These are phyloP conservation scores for Leccinum variicolor DNA, from an alignment of 768 basidiomycete species.

Conservation along the genomic window DNA sequence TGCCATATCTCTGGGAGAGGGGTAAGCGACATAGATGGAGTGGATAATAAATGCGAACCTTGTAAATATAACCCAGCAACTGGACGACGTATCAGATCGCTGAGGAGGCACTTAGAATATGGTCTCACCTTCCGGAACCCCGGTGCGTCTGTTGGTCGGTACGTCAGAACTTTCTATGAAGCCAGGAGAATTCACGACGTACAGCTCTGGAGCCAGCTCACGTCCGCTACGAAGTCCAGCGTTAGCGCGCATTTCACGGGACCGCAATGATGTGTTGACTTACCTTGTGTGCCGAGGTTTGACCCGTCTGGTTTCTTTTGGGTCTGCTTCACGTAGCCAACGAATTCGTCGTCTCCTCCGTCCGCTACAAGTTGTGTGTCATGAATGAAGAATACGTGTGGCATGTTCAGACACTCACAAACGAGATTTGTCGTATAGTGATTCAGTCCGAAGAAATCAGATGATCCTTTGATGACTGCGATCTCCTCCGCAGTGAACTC, in stretches of 20 bases:
- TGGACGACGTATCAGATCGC: constrained; percentile 13
- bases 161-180: background rate
- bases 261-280: constrained; percentile 1
- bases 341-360: constrained; percentile 65
- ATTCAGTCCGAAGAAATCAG: constrained; percentile 77
- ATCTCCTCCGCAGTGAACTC: constrained; percentile 58
- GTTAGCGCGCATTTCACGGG: background rate
- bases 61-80: constrained; percentile 70
- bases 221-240: constrained; percentile 45
- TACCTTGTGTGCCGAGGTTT: constrained; percentile 64
- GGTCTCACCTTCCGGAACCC: constrained; percentile 59
- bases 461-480: constrained; percentile 58
- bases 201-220: constrained; percentile 71
- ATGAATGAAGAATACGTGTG: background rate
- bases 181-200: constrained; percentile 20
- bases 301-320: constrained; percentile 65
- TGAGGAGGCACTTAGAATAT: background rate
- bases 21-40: background rate
- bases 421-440: constrained; percentile 73
- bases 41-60: constrained; percentile 36
- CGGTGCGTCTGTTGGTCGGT: constrained; percentile 46
- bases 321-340: constrained; percentile 59
- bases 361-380: constrained; percentile 37
- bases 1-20: constrained; percentile 39
- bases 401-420: constrained; percentile 39